A percentile compares a stretch with the other conserved stretches of the same genome.
These are phyloP conservation scores for Macroventuria anomochaeta DNA, from an alignment of 2,329 filamentous ascomycete genomes.

Conservation along the genomic window DNA sequence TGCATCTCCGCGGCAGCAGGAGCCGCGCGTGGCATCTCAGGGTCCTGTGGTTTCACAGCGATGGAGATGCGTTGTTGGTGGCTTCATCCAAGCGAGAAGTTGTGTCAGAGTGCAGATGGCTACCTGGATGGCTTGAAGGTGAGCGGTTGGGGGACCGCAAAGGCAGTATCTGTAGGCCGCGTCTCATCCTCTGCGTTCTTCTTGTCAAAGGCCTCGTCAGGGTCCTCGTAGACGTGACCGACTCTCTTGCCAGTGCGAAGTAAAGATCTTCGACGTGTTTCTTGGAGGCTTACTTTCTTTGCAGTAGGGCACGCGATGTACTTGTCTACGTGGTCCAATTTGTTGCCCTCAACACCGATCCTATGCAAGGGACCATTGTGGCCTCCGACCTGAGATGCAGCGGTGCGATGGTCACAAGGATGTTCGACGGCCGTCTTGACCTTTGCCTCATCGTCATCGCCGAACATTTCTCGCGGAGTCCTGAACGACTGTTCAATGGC, in stretches of 20 bases:
- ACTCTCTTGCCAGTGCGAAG: background rate
- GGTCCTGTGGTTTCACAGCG: background rate
- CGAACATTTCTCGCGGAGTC: background rate
- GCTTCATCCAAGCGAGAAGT: background rate
- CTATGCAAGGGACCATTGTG: background rate
- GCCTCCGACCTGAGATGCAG: background rate
- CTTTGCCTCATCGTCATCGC: background rate
- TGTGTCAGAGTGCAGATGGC: background rate
- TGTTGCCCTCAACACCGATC: background rate
- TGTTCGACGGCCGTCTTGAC: background rate
- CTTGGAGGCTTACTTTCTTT: background rate
- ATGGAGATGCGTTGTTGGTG: background rate
- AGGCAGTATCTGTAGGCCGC: background rate
- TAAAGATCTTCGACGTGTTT: background rate
- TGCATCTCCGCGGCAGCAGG: background rate
- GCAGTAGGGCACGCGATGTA: background rate
- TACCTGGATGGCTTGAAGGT: background rate
- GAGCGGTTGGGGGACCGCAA: background rate
- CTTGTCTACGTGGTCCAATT: background rate
- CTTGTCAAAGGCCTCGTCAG: background rate
- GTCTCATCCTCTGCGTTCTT: background rate
- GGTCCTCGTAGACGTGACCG: background rate
- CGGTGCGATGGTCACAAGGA: background rate
- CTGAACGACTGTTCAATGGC: background rate
- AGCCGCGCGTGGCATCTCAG: background rate